Conservation (phyloP, 2,329 filamentous ascomycete genomes). For the Graphilbum fragrans region DNA sequence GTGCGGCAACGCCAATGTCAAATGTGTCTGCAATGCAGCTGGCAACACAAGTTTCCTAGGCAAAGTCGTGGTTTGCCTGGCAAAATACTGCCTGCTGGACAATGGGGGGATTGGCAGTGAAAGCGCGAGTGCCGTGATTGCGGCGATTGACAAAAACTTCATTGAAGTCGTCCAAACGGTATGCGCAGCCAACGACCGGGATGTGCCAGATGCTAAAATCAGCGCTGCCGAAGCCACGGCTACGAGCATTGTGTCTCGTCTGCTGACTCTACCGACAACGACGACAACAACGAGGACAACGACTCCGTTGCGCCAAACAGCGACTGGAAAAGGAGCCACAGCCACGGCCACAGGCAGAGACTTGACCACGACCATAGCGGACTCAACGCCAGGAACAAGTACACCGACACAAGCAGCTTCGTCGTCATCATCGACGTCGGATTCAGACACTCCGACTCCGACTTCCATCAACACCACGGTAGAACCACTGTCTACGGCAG, state of each 20-base stretch:
- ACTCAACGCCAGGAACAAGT: too few relatives aligned
- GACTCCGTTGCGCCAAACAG: too few relatives aligned
- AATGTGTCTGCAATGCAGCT: slow-evolving; percentile 9
- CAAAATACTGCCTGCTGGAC: slow-evolving; percentile 6
- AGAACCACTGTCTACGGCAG: too few relatives aligned
- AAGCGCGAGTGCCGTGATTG: neutral
- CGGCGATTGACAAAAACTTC: neutral
- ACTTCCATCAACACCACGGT: too few relatives aligned
- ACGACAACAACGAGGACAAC: neutral
- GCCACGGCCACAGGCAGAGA: too few relatives aligned
- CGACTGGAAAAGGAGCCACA: too few relatives aligned
- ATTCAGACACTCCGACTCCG: too few relatives aligned
- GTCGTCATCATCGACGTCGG: too few relatives aligned
- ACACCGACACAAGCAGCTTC: too few relatives aligned
- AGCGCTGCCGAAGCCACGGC: neutral
- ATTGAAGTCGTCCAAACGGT: neutral
- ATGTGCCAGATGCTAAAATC: neutral
- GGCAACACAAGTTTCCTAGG: slow-evolving; percentile 5
- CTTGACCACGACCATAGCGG: too few relatives aligned
- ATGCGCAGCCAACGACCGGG: neutral
- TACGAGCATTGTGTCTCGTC: neutral
- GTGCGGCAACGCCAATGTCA: slow-evolving; percentile 5
- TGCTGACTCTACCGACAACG: neutral
- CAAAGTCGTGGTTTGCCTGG: slow-evolving; percentile 8
- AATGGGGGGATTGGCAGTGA: neutral